phyloP scores from a whole-genome alignment of 176 grass and related monocot species.

The Melocanna baccifera region DNA sequence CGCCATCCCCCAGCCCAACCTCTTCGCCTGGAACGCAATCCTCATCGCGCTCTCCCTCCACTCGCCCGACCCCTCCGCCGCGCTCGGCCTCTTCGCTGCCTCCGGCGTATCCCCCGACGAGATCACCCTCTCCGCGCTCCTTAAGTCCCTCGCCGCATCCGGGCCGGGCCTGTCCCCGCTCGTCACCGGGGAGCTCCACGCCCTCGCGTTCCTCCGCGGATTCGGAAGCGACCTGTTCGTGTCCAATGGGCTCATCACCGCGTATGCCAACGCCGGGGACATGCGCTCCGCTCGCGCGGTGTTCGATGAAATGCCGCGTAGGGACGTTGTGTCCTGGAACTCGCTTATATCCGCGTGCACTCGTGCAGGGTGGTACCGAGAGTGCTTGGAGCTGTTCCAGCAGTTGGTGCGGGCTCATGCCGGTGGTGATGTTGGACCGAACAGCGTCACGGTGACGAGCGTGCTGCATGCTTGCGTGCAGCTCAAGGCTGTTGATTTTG shows the following conservation, averaged over 20 bases:
- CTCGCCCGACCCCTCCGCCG: constrained; percentile 35
- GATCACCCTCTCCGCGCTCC: constrained; percentile 56
- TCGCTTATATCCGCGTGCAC: constrained; percentile 46
- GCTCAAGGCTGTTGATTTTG: constrained; percentile 50
- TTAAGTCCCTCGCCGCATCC: constrained; percentile 54
- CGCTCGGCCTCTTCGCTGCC: constrained; percentile 47
- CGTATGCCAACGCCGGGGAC: constrained; percentile 31
- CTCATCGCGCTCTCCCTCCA: constrained; percentile 64
- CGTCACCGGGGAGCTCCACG: constrained; percentile 40
- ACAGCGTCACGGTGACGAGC: constrained; percentile 36
- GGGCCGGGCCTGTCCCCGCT: constrained; percentile 22
- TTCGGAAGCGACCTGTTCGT: constrained; percentile 49
- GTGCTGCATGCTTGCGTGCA: constrained; percentile 64
- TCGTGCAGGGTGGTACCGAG: constrained; percentile 33
- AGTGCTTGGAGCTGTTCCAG: constrained; percentile 47
- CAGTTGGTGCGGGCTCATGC: constrained; percentile 12
- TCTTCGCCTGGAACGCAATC: constrained; percentile 77
- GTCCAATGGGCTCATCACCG: constrained; percentile 60
- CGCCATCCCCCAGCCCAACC: constrained; percentile 43
- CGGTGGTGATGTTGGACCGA: constrained; percentile 12
- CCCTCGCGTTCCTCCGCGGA: constrained; percentile 33
- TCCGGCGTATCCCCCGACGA: constrained; percentile 49
- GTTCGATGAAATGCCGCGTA: constrained; percentile 48
- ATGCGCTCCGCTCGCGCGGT: constrained; percentile 34
- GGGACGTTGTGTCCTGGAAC: constrained; percentile 68